Base-by-base conservation (phyloP, 257 asterid species). In the Nicotiana knightiana region DNA sequence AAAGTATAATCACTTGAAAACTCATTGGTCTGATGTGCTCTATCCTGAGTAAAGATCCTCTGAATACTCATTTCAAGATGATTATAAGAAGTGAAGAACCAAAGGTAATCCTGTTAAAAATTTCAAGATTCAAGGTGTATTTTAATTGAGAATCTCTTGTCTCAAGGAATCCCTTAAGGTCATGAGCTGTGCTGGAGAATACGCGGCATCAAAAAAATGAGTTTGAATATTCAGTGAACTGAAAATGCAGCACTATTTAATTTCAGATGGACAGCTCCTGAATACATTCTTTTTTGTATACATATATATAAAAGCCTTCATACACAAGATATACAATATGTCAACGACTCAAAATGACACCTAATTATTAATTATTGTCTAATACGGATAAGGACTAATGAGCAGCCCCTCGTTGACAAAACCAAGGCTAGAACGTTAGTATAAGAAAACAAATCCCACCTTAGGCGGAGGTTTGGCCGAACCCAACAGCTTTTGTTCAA, bases 41-140 rank as follows among this genome's bases (percentile, higher is more conserved):
- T 84, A 76, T 87, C 85, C 46, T 53, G 58, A 48, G 51, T 51
- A 51, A 75, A 24, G 0, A 53, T 3, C 16, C 64, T 64, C 43
- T 82, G 85, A 32, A 86, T 54, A 46, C 89, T 89, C 95, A 92
- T 92, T 81, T 82, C 55, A 26, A 57, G 15, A 17, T 75, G 17
- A 37, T 75, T 61, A 73, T 61, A 75, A 33, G 51, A 33, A 16
- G 51, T 43, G 11, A 43, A 53, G 17, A 53, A 53, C 58, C 58
- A 51, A 48, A 2, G 12, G 9, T 26, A 26, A 71, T 24, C 48
- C 51, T 2, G 39, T 73, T 13, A 35, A 12, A 73, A 32, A 46
- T 57, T 37, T 32, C 66, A 35, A 77, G 82, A 58, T 35, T 58
- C 82, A 57, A 82, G 83, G 55, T 51, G 80, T 59, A 73, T 21